Evolutionary conservation across 257 asterid species (phyloP).

Genomic region (Solanum chiquidenum): DNA sequence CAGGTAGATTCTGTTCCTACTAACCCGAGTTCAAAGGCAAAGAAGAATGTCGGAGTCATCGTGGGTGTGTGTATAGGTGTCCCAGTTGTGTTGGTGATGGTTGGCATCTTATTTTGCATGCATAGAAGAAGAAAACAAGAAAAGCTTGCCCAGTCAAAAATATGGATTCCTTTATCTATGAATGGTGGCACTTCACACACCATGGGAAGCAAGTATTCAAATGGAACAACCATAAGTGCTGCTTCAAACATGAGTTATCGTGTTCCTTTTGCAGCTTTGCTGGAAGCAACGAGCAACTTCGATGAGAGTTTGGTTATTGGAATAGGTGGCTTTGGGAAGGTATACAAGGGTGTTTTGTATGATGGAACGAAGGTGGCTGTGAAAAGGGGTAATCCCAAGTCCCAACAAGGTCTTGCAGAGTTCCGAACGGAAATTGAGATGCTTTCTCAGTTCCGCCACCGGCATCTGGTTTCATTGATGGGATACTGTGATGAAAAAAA

Average conservation of each 20-base stretch:
- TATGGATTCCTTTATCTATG: slow-evolving; percentile 65
- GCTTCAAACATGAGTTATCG: slow-evolving; percentile 61
- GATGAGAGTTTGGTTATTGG: slow-evolving; percentile 74
- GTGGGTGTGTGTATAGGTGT: slow-evolving; percentile 52
- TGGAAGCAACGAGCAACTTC: slow-evolving; percentile 61
- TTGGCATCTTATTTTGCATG: slow-evolving; percentile 23
- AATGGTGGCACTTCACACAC: slow-evolving; percentile 62
- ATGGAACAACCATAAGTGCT: slow-evolving; percentile 63
- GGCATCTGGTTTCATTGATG: slow-evolving; percentile 70
- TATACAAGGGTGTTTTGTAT: slow-evolving; percentile 51
- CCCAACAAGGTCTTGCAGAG: slow-evolving; percentile 70
- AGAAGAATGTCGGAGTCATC: slow-evolving; percentile 46
- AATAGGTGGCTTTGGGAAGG: slow-evolving; percentile 84
- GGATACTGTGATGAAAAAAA: slow-evolving; percentile 75
- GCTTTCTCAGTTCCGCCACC: slow-evolving; percentile 80
- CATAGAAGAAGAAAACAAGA: slow-evolving; percentile 31
- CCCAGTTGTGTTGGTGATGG: slow-evolving; percentile 13
- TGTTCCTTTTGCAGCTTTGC: slow-evolving; percentile 59
- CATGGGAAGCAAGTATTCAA: slow-evolving; percentile 72
- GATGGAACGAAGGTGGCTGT: slow-evolving; percentile 72
- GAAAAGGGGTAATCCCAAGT: slow-evolving; percentile 71
- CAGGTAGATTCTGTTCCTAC: slow-evolving; percentile 21
- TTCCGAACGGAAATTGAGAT: slow-evolving; percentile 80
- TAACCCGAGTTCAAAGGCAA: slow-evolving; percentile 16
- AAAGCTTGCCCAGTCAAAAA: slow-evolving; percentile 42